Conservation (phyloP, 345 rosid species). For the Gossypium australe region DNA sequence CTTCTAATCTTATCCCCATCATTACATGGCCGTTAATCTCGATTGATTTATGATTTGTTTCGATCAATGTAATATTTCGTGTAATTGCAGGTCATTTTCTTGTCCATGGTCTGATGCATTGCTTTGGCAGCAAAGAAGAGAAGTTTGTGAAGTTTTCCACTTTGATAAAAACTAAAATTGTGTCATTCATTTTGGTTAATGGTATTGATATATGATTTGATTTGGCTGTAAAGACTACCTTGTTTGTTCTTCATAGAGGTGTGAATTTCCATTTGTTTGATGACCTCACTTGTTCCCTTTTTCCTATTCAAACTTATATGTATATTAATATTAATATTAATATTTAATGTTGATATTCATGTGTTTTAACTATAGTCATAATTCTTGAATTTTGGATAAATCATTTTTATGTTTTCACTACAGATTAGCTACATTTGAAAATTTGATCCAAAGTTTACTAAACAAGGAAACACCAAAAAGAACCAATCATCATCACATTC, state of each 20-base stretch:
- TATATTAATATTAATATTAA: background rate
- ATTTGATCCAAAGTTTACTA: no score
- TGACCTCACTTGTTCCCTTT: background rate
- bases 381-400: no score
- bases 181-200: conserved; percentile 6
- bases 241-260: background rate
- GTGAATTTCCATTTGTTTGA: background rate
- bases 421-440: no score
- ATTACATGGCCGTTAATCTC: no score
- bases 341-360: no score
- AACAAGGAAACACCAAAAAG: no score
- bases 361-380: no score
- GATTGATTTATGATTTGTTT: background rate
- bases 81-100: conserved; percentile 12
- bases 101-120: background rate
- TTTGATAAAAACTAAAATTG: background rate
- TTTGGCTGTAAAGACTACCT: conserved; percentile 4
- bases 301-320: background rate
- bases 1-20: background rate
- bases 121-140: background rate
- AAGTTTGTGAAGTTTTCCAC: background rate
- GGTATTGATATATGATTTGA: conserved; percentile 3
- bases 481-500: no score
- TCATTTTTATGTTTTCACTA: no score
- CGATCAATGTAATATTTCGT: background rate